These are phyloP conservation scores for Ochetophila trinervis DNA, from an alignment of 306 rosid species.

Conservation along the genomic window DNA sequence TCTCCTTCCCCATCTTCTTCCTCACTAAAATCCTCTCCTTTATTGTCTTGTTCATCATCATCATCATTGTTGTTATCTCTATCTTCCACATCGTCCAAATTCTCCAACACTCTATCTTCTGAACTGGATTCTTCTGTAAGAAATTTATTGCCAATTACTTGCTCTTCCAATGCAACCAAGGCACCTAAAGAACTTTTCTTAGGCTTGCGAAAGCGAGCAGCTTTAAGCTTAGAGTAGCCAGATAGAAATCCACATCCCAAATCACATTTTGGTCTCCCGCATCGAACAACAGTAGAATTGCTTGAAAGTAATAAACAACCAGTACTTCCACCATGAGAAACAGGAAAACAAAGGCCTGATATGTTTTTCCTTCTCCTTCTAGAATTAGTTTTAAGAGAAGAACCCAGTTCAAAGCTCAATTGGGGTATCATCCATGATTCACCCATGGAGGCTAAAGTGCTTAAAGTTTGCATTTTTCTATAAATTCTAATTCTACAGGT, in stretches of 20 bases:
- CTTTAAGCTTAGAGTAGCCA: conserved; percentile 37
- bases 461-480: conserved; percentile 46
- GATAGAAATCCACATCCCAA: conserved; percentile 42
- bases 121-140: conserved; percentile 26
- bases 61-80: conserved; percentile 24
- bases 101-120: conserved; percentile 16
- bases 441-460: conserved; percentile 34
- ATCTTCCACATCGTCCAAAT: conserved; percentile 27
- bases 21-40: conserved; percentile 16
- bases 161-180: conserved; percentile 46
- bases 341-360: conserved; percentile 34
- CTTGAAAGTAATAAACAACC: conserved; percentile 29
- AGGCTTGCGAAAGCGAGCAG: conserved; percentile 35
- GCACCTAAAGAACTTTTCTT: conserved; percentile 37
- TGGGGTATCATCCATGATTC: conserved; percentile 28
- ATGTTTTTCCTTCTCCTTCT: conserved; percentile 38
- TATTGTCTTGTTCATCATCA: conserved; percentile 21
- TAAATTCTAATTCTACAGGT: conserved; percentile 26
- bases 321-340: conserved; percentile 28
- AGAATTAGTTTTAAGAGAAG: conserved; percentile 21
- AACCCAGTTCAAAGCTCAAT: conserved; percentile 32
- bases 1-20: conserved; percentile 29
- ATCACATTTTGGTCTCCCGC: conserved; percentile 37
- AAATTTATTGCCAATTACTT: conserved; percentile 39
- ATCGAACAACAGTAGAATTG: conserved; percentile 25